These are phyloP conservation scores for Lycium ferocissimum DNA, from an alignment of 257 asterid species.

Conservation along the genomic window DNA sequence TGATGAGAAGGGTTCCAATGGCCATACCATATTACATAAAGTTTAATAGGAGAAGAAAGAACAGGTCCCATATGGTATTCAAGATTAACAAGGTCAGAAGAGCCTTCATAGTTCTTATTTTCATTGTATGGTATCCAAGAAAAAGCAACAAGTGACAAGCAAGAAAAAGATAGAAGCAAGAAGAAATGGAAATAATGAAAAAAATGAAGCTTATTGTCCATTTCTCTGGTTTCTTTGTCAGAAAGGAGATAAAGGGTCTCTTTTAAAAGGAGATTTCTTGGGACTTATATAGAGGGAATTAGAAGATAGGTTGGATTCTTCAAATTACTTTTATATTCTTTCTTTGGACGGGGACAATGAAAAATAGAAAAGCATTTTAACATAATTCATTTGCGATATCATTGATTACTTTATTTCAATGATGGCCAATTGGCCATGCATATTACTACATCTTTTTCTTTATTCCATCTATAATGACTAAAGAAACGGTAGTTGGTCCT, in stretches of 20 bases:
- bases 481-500: not conserved
- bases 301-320: constrained; percentile 31
- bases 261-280: not conserved
- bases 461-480: not conserved
- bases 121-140: constrained; percentile 45
- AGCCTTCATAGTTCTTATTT: constrained; percentile 70
- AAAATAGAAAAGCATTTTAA: constrained; percentile 24
- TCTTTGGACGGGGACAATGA: not conserved
- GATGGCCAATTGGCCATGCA: not conserved
- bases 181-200: constrained; percentile 33
- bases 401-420: not conserved
- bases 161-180: constrained; percentile 34
- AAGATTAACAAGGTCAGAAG: constrained; percentile 68
- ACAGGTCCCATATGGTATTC: constrained; percentile 89
- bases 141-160: constrained; percentile 34
- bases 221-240: not conserved
- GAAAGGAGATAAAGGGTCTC: not conserved
- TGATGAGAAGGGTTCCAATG: constrained; percentile 64
- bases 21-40: constrained; percentile 84
- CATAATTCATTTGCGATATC: constrained; percentile 23
- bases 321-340: constrained; percentile 20
- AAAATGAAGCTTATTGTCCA: constrained; percentile 33
- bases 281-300: not conserved
- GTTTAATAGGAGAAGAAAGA: constrained; percentile 59
- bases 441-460: constrained; percentile 25